Evolutionary conservation across 2,329 filamentous ascomycete genomes (phyloP).

Genomic region (Diplodia mutila): DNA sequence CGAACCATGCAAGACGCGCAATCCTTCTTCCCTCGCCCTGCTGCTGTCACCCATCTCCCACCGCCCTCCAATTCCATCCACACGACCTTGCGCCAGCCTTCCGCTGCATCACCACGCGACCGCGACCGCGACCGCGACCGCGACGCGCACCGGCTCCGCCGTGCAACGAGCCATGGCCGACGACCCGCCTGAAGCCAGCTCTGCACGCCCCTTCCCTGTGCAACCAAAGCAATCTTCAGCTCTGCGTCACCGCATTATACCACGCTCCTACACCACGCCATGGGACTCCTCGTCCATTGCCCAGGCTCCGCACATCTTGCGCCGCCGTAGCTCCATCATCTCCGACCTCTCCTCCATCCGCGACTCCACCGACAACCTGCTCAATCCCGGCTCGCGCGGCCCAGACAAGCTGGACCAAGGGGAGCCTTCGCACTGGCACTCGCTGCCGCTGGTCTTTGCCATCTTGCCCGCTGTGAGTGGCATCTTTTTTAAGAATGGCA

Average conservation of each 20-base stretch:
- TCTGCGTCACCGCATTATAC: constrained; percentile 20
- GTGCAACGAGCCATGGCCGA: constrained; percentile 34
- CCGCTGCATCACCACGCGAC: not conserved
- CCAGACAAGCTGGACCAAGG: constrained; percentile 42
- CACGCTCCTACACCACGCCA: not conserved
- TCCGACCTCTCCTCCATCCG: constrained; percentile 73
- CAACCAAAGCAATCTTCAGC: not conserved
- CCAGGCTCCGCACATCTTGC: constrained; percentile 33
- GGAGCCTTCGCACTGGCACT: constrained; percentile 73
- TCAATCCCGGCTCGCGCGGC: constrained; percentile 51
- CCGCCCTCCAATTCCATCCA: not conserved
- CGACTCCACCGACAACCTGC: constrained; percentile 70
- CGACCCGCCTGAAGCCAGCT: constrained; percentile 25
- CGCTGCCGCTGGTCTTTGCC: constrained; percentile 79
- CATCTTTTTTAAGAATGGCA: constrained; percentile 81
- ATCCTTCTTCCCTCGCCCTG: not conserved
- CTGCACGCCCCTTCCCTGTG: not conserved
- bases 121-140: constrained; percentile 1
- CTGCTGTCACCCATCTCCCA: not conserved
- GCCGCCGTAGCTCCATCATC: constrained; percentile 75
- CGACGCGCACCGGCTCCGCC: no score
- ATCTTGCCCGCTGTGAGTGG: constrained; percentile 85
- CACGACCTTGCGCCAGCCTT: no score
- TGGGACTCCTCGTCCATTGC: constrained; percentile 27
- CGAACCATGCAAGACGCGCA: constrained; percentile 6